Conservation (phyloP, 1,139 yeast genomes). For the Pichia sp. region DNA sequence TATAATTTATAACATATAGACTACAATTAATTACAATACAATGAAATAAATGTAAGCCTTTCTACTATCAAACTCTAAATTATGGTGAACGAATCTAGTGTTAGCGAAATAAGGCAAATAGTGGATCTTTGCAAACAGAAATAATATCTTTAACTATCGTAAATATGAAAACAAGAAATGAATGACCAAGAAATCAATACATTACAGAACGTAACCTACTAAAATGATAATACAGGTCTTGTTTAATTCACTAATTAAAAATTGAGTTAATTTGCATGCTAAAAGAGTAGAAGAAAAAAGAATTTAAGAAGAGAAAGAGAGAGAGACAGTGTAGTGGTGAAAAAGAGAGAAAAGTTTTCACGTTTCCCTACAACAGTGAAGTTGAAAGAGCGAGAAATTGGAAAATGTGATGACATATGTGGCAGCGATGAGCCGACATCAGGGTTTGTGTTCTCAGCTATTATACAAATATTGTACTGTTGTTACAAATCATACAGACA, state of each 20-base stretch:
- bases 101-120: constrained; percentile 31
- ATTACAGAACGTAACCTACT: constrained; percentile 2
- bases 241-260: background rate
- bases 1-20: too few species aligned
- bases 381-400: background rate
- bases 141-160: constrained; percentile 8
- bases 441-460: too few species aligned
- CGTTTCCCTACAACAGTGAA: background rate
- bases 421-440: too few species aligned
- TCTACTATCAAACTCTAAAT: constrained; percentile 33
- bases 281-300: constrained; percentile 1
- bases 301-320: background rate
- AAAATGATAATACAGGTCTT: background rate
- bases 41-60: constrained; percentile 25
- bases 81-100: constrained; percentile 27
- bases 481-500: too few species aligned
- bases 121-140: constrained; percentile 18
- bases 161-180: background rate
- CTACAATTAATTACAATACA: background rate
- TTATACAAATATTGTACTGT: too few species aligned
- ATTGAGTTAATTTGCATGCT: constrained; percentile 3
- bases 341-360: background rate
- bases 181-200: background rate
- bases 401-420: too few species aligned
- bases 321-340: background rate